Conservation (phyloP, 208 protist genomes). For the Leishmania amazonensis region DNA sequence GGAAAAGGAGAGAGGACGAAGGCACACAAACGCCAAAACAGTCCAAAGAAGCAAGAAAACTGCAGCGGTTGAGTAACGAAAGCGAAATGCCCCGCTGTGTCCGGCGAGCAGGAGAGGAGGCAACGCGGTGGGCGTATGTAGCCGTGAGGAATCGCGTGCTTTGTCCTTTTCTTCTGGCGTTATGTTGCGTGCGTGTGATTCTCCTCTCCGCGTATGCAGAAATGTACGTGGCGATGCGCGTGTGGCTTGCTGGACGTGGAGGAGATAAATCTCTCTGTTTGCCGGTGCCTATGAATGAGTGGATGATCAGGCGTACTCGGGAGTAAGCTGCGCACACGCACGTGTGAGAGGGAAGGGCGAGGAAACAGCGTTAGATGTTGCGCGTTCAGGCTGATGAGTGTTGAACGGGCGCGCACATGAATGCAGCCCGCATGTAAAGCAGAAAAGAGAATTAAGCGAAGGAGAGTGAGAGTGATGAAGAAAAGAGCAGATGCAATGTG, state of each 20-base stretch:
- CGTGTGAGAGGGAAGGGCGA: not conserved
- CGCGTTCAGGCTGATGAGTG: not conserved
- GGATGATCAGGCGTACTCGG: constrained; percentile 2
- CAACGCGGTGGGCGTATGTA: not conserved
- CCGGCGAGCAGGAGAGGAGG: not conserved
- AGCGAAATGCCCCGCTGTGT: not conserved
- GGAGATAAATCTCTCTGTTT: not conserved
- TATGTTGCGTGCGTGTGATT: constrained; percentile 1
- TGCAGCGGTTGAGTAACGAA: not conserved
- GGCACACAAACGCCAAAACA: constrained; percentile 6
- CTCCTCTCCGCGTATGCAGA: not conserved
- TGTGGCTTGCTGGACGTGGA: not conserved
- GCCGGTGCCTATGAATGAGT: not conserved
- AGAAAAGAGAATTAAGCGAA: not conserved
- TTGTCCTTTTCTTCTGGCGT: constrained; percentile 12
- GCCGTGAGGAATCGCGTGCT: not conserved
- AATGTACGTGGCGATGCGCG: not conserved
- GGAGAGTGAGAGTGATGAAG: not conserved
- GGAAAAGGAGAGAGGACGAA: not conserved
- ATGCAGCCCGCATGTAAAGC: not conserved
- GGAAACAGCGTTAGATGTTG: not conserved
- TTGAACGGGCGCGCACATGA: not conserved
- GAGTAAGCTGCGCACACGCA: not conserved
- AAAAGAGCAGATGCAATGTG: not conserved
- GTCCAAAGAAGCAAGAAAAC: constrained; percentile 10